Conservation (phyloP, 1,284 basidiomycete species). For the Rugosomyces carneus region DNA sequence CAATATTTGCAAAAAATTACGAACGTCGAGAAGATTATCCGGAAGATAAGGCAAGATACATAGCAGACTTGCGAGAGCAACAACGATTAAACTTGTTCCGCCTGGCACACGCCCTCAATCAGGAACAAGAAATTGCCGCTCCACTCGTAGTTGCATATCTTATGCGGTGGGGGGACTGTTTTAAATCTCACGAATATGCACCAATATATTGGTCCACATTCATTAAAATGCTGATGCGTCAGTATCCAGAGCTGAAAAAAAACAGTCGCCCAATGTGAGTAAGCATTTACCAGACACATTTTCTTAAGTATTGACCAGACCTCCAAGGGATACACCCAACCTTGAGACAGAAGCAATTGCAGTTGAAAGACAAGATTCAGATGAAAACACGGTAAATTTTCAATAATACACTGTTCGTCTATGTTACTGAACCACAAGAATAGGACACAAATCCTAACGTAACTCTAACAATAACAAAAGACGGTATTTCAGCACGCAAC, state of each 20-base stretch:
- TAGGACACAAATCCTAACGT: too few species aligned
- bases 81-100: constrained; percentile 2
- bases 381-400: too few species aligned
- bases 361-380: too few species aligned
- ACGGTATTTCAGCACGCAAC: too few species aligned
- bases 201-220: constrained; percentile 21
- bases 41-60: neutral
- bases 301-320: too few species aligned
- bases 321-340: too few species aligned
- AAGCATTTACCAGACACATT: neutral
- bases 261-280: neutral
- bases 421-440: too few species aligned
- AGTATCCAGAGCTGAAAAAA: constrained; percentile 1
- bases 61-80: constrained; percentile 16
- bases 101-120: constrained; percentile 20
- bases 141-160: constrained; percentile 27
- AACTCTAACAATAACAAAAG: too few species aligned
- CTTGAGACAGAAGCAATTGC: too few species aligned
- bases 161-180: constrained; percentile 30
- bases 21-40: neutral
- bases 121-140: constrained; percentile 26
- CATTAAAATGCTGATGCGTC: neutral
- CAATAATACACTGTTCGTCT: too few species aligned
- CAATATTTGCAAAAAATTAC: constrained; percentile 3
- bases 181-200: constrained; percentile 22